Evolutionary conservation across 2,329 filamentous ascomycete genomes (phyloP).

Genomic region (Diplocarpon mali): DNA sequence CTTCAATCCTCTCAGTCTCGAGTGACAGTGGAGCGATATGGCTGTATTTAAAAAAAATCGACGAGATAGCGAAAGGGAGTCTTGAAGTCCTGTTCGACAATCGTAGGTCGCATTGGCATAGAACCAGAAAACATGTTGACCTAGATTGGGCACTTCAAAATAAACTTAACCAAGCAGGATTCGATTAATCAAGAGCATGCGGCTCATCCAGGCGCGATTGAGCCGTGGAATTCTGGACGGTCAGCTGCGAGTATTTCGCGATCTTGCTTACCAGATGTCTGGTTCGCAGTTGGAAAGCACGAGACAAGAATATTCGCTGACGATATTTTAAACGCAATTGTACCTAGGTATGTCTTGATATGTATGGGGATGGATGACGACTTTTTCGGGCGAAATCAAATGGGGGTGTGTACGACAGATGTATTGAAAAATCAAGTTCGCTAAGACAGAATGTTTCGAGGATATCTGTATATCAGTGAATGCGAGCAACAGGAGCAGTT

Average conservation of each 20-base stretch:
- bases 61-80: constrained; percentile 15
- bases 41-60: constrained; percentile 10
- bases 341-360: constrained; percentile 1
- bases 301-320: not conserved
- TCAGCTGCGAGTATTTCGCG: too few relatives aligned
- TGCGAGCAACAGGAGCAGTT: too few relatives aligned
- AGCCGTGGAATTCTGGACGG: too few relatives aligned
- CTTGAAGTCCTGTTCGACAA: constrained; percentile 9
- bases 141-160: constrained; percentile 11
- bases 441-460: too few relatives aligned
- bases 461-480: too few relatives aligned
- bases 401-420: too few relatives aligned
- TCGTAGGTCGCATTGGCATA: constrained; percentile 10
- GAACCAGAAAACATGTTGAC: not conserved
- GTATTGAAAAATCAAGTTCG: too few relatives aligned
- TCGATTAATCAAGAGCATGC: not conserved
- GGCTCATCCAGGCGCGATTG: too few relatives aligned
- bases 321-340: not conserved
- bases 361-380: not conserved
- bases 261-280: too few relatives aligned
- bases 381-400: too few relatives aligned
- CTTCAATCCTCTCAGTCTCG: constrained; percentile 17
- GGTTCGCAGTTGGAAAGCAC: too few relatives aligned
- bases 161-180: constrained; percentile 10
- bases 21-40: constrained; percentile 1